Conservation (phyloP, 148 eudicot species). For the Amaranthus cruentus region DNA sequence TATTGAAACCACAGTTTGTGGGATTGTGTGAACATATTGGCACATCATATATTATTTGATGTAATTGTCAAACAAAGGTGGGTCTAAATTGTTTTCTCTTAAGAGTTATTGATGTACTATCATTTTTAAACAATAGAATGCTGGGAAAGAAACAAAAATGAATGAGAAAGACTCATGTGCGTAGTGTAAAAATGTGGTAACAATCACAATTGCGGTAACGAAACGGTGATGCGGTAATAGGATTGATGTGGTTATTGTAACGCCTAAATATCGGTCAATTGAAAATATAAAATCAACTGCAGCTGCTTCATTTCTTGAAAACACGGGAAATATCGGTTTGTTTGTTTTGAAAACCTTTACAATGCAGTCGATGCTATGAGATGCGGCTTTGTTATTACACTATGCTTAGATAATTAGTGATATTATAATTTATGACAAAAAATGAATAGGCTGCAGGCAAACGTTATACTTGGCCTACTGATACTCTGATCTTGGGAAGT, state of each 20-base stretch:
- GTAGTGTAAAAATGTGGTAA: neutral
- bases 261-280: constrained; percentile 32
- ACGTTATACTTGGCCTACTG: neutral
- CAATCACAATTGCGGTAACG: too few species aligned
- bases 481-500: neutral
- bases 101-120: neutral
- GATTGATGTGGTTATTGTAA: too few species aligned
- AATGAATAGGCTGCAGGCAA: neutral
- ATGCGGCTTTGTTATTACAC: too few species aligned
- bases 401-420: too few species aligned
- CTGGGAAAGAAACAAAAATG: neutral
- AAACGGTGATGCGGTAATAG: too few species aligned
- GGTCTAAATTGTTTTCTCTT: neutral
- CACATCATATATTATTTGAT: neutral
- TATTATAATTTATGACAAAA: too few species aligned
- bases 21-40: neutral
- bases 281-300: constrained; percentile 68
- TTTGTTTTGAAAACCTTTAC: too few species aligned
- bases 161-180: neutral
- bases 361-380: too few species aligned
- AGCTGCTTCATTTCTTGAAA: constrained; percentile 60
- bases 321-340: too few species aligned
- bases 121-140: neutral
- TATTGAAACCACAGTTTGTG: neutral
- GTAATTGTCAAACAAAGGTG: neutral